These are phyloP conservation scores for Hibiscus tridactylites DNA, from an alignment of 345 rosid genomes.

Conservation along the genomic window DNA sequence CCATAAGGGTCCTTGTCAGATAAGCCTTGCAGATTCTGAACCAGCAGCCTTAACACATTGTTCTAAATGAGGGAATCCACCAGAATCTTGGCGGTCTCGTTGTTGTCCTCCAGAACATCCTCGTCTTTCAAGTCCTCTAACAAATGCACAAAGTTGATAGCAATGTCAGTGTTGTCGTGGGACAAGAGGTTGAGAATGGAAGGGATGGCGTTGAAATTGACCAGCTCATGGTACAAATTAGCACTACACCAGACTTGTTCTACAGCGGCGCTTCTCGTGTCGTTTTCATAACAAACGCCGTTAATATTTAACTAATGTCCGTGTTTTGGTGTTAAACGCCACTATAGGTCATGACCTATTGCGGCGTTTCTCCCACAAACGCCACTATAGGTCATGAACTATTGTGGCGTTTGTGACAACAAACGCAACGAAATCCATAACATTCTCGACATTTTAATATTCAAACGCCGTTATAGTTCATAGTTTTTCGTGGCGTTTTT, in stretches of 20 bases:
- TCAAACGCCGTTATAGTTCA: no score
- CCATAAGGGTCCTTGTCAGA: slow-evolving; percentile 80
- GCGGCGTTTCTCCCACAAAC: no score
- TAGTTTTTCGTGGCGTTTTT: no score
- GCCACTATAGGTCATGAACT: no score
- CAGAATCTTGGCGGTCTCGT: slow-evolving; percentile 66
- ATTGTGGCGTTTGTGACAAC: no score
- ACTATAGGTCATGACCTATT: no score
- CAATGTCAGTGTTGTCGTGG: slow-evolving; percentile 81
- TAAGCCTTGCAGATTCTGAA: slow-evolving; percentile 78
- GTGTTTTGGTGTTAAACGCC: no score
- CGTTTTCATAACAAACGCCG: no score
- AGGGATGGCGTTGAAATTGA: slow-evolving; percentile 56
- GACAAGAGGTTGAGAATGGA: slow-evolving; percentile 75
- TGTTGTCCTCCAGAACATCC: slow-evolving; percentile 80
- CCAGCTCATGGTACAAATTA: slow-evolving; percentile 85
- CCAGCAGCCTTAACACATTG: slow-evolving; percentile 76
- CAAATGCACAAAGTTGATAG: slow-evolving; percentile 80
- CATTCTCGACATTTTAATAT: no score
- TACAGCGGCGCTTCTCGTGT: no score
- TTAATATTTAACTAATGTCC: no score
- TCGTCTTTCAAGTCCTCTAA: slow-evolving; percentile 89
- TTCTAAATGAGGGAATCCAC: slow-evolving; percentile 71
- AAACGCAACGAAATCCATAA: no score
- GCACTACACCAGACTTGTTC: slow-evolving; percentile 3